Base-by-base conservation (phyloP, 2,329 filamentous ascomycete species). In the Aspergillus viridinutans region DNA sequence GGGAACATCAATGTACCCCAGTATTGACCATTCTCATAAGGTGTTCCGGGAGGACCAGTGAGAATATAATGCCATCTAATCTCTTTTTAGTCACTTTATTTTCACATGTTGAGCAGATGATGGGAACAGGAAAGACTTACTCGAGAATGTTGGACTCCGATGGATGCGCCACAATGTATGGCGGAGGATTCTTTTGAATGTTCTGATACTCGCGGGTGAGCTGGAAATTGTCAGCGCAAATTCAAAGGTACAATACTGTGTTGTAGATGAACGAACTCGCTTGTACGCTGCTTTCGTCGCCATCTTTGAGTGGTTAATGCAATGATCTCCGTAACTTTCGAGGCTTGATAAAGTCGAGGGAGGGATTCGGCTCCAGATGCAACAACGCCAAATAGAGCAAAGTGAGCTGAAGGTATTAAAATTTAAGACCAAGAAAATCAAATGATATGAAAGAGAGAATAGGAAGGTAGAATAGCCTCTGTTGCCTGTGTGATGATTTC, bases 1-100 rank as follows among this genome's bases (percentile, higher is more conserved):
- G 94, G 94, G 75, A 99, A 99, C 63, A 95, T 87, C 52, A 99
- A 82, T 1, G 93, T 97, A 50, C 94, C 94, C 94, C 94, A 99
- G 80, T 97, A 99, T 75, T 99, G 94, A 49, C 94, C 94, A 70
- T 88, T 87, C 68, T 95, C 86, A 74, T 99, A 99, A 1, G 94
- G 93, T 0, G 94, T 99, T 58, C 92, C 85, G 59, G 95, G 92
- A 35, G 94, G 93, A 1, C 94, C 94, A 40, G 92, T 97, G 64
- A 97, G 89, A 70, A 97, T 90, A 78, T 95, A 96, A 78, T 96
- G 91, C 91, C 91, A 96, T 78, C 88, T 90, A 68, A 35, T 52
- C 48, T 52, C 61, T 54, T 58, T 48, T 70, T 50, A 69, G 60
- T 12, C 38, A 50, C 20, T 7, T 43, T 9, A 10, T 20, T 21